Evolutionary conservation across 805 yeast genomes (phyloP).

Genomic region (Metschnikowia koreensis): DNA sequence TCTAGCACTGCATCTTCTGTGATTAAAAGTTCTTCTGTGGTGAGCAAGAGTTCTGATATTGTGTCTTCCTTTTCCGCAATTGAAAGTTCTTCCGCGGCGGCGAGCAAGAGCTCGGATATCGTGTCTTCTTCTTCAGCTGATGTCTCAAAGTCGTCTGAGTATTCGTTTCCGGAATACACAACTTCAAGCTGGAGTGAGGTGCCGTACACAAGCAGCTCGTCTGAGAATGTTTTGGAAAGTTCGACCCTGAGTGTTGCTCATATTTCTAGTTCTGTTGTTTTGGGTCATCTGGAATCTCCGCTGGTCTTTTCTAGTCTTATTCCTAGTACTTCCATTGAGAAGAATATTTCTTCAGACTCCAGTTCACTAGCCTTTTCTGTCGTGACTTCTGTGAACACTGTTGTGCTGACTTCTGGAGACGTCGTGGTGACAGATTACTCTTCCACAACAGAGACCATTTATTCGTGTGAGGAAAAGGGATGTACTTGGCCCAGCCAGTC

Average conservation of each 20-base stretch:
- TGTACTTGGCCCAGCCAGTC: background rate
- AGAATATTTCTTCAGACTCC: background rate
- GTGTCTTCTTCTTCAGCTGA: background rate
- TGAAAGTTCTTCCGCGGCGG: no score
- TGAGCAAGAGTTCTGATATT: no score
- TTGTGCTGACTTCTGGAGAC: background rate
- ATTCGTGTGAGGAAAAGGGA: background rate
- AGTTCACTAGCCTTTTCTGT: background rate
- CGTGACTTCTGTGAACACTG: background rate
- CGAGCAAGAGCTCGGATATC: no score
- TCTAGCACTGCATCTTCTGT: background rate
- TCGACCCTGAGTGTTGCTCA: background rate
- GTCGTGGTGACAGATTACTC: background rate
- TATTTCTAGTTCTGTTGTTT: background rate
- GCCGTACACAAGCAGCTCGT: no score
- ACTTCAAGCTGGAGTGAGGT: background rate
- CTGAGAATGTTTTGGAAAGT: background rate
- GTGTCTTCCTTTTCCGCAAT: background rate
- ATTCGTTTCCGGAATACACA: background rate
- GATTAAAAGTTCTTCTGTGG: background rate
- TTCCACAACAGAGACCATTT: background rate
- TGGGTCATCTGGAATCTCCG: background rate
- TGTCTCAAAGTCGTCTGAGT: background rate
- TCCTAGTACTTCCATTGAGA: background rate
- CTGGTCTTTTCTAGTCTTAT: background rate